These are phyloP conservation scores for Cladorrhinum sp. DNA, from an alignment of 2,329 filamentous ascomycete species.

Conservation along the genomic window DNA sequence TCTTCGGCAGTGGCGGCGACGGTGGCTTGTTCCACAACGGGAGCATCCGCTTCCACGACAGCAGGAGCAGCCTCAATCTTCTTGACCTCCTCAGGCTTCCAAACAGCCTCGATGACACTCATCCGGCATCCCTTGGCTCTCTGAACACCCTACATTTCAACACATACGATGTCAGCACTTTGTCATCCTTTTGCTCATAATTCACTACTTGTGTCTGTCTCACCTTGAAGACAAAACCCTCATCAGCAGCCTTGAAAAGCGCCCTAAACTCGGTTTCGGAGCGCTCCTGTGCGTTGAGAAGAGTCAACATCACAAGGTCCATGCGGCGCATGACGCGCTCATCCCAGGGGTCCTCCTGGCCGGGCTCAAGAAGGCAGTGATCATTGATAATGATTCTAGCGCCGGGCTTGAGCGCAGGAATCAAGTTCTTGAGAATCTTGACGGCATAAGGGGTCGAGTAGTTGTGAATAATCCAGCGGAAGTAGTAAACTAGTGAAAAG, in stretches of 20 bases:
- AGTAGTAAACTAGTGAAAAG: conserved; percentile 46
- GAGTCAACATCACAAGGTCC: conserved; percentile 43
- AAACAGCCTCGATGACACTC: conserved; percentile 39
- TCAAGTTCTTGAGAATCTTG: conserved; percentile 47
- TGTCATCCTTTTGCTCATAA: too few relatives aligned
- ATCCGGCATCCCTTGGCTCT: conserved; percentile 32
- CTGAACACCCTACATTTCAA: conserved; percentile 26
- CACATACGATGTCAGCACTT: not conserved
- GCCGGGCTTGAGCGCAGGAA: conserved; percentile 55
- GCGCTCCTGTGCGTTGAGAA: conserved; percentile 44
- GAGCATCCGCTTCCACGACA: not conserved
- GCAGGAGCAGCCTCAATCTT: not conserved
- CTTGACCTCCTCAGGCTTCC: conserved; percentile 25
- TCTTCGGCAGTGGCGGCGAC: not conserved
- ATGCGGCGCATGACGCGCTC: conserved; percentile 40
- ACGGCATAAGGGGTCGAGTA: conserved; percentile 53
- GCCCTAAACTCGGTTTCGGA: conserved; percentile 41
- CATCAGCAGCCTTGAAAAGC: conserved; percentile 39
- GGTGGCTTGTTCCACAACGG: not conserved
- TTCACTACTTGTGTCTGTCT: conserved; percentile 9
- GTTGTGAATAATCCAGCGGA: conserved; percentile 61
- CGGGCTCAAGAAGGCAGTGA: conserved; percentile 36
- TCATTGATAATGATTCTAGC: conserved; percentile 45
- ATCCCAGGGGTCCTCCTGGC: conserved; percentile 34
- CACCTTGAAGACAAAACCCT: conserved; percentile 38